Percentiles rank a stretch among this genome's conserved stretches.
Evolutionary conservation across 2,329 filamentous ascomycete genomes (phyloP).

Genomic region (Zasmidium cellare): DNA sequence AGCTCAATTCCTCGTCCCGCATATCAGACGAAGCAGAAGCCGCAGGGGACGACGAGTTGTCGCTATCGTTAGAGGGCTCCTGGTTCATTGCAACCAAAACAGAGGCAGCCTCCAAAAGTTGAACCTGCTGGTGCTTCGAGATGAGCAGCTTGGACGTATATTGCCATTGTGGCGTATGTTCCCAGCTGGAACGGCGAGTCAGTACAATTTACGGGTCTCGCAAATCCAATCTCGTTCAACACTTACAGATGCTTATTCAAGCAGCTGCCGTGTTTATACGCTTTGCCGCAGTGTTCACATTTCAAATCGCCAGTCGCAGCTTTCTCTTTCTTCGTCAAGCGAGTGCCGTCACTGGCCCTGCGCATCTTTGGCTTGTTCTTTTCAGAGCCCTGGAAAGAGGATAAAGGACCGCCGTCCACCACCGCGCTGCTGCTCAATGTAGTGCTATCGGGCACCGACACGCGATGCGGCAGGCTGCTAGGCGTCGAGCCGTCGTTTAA

Average conservation of each 20-base stretch:
- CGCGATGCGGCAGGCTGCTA: slow-evolving; percentile 62
- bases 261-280: slow-evolving; percentile 99
- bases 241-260: slow-evolving; percentile 99
- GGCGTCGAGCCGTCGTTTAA: slow-evolving; percentile 61
- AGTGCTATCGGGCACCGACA: slow-evolving; percentile 37
- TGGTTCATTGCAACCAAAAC: slow-evolving; percentile 88
- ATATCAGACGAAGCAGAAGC: slow-evolving; percentile 77
- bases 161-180: slow-evolving; percentile 98
- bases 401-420: slow-evolving; percentile 66
- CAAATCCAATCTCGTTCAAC: neutral
- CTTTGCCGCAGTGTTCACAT: slow-evolving; percentile 98
- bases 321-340: slow-evolving; percentile 79
- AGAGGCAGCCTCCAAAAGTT: slow-evolving; percentile 94
- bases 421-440: slow-evolving; percentile 52
- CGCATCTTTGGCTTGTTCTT: slow-evolving; percentile 57
- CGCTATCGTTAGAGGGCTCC: slow-evolving; percentile 67
- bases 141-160: slow-evolving; percentile 96
- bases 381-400: slow-evolving; percentile 47
- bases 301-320: slow-evolving; percentile 80
- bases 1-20: slow-evolving; percentile 74
- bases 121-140: slow-evolving; percentile 98
- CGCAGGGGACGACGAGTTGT: slow-evolving; percentile 80
- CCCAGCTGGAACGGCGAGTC: slow-evolving; percentile 69
- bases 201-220: slow-evolving; percentile 8
- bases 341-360: slow-evolving; percentile 81